Percentiles rank a stretch among this genome's conserved stretches.
Conservation (phyloP, 2,329 filamentous ascomycete genomes). For the Chalara sp. region DNA sequence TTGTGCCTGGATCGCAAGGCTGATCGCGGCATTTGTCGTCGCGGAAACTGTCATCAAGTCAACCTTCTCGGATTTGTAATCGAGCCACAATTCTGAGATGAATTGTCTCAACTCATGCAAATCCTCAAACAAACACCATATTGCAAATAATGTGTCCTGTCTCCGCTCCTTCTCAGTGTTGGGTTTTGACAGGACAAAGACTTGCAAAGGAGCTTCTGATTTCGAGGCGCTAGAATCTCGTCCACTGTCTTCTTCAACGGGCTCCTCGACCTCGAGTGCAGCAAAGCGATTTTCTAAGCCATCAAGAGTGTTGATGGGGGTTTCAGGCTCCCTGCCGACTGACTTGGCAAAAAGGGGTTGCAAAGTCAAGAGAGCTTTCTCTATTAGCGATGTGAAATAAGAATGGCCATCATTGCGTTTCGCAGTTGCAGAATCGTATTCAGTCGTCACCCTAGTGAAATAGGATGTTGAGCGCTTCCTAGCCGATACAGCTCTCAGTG, state of each 20-base stretch:
- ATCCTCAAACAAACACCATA: slow-evolving; percentile 9
- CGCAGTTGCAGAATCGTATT: background rate
- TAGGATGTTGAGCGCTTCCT: slow-evolving; percentile 5
- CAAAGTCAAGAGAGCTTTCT: slow-evolving; percentile 7
- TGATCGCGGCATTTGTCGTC: slow-evolving; percentile 7
- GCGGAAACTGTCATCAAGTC: slow-evolving; percentile 9
- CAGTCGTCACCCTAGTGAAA: background rate
- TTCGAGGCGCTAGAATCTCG: no score
- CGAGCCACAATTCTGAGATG: slow-evolving; percentile 1
- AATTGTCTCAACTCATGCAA: slow-evolving; percentile 2
- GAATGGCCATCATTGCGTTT: slow-evolving; percentile 5
- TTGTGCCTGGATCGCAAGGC: slow-evolving; percentile 5
- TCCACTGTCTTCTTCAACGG: background rate
- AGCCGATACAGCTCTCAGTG: slow-evolving; percentile 7
- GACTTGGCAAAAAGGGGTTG: slow-evolving; percentile 8
- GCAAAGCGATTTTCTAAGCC: slow-evolving; percentile 9
- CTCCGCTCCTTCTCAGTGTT: background rate
- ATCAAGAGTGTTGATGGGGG: background rate
- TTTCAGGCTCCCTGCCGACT: background rate
- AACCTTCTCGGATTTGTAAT: slow-evolving; percentile 1
- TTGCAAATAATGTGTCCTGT: slow-evolving; percentile 7
- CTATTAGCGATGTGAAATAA: slow-evolving; percentile 10
- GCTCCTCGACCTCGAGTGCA: slow-evolving; percentile 10
- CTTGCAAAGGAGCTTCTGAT: no score
- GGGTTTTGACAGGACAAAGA: no score